These are phyloP conservation scores for Hyphopichia fennica DNA, from an alignment of 1,139 yeast species.

Conservation along the genomic window DNA sequence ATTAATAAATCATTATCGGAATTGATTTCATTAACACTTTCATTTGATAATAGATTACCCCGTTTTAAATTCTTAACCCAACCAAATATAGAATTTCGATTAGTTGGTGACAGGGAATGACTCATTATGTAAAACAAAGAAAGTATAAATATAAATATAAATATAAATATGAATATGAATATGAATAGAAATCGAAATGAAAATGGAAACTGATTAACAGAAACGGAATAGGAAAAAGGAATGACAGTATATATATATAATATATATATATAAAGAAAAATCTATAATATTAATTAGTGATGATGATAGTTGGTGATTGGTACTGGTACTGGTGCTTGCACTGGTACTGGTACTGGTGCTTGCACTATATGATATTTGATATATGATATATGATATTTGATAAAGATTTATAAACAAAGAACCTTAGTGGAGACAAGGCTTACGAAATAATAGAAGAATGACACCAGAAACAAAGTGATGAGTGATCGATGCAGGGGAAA, in stretches of 20 bases:
- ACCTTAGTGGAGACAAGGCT: too few relatives aligned
- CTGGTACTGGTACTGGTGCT: conserved; percentile 29
- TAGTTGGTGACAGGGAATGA: conserved; percentile 43
- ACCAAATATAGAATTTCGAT: conserved; percentile 44
- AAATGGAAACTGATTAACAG: background rate
- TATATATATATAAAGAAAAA: too few relatives aligned
- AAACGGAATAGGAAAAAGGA: background rate
- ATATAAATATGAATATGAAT: background rate
- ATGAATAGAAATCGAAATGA: background rate
- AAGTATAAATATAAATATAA: background rate
- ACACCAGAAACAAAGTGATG: too few relatives aligned
- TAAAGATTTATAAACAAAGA: too few relatives aligned
- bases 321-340: conserved; percentile 22
- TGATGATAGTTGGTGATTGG: conserved; percentile 29
- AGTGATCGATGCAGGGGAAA: too few relatives aligned
- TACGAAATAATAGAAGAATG: too few relatives aligned
- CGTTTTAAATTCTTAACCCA: conserved; percentile 50
- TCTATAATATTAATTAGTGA: conserved; percentile 20
- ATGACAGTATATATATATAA: background rate
- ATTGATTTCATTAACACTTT: conserved; percentile 39
- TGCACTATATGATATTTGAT: too few relatives aligned
- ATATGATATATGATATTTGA: too few relatives aligned
- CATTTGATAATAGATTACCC: conserved; percentile 39
- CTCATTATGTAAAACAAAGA: conserved; percentile 24
- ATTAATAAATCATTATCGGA: conserved; percentile 30